Percentiles rank a stretch among this genome's conserved stretches.
Evolutionary conservation across 2,329 filamentous ascomycete species (phyloP).

Genomic region (Tolypocladium endophyticum): DNA sequence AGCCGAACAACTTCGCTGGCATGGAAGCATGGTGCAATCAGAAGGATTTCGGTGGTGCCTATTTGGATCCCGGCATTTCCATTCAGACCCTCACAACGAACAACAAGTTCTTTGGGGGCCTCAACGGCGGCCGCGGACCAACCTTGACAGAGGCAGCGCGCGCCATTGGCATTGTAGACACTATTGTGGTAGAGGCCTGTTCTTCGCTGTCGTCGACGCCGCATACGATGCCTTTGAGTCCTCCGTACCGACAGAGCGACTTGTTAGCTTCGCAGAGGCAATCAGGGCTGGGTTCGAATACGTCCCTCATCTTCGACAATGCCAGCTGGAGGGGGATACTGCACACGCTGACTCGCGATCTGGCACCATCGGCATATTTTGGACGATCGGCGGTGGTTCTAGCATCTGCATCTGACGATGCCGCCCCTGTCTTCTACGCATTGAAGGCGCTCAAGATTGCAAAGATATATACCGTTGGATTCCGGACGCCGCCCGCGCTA

Average conservation of each 20-base stretch:
- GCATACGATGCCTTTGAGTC: slow-evolving; percentile 37
- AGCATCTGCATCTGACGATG: slow-evolving; percentile 62
- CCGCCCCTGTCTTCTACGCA: slow-evolving; percentile 69
- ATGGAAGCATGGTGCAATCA: slow-evolving; percentile 65
- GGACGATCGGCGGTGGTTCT: slow-evolving; percentile 67
- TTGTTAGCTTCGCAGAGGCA: slow-evolving; percentile 12
- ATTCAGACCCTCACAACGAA: slow-evolving; percentile 48
- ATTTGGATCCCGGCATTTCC: slow-evolving; percentile 63
- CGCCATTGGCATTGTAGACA: slow-evolving; percentile 73
- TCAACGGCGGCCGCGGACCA: slow-evolving; percentile 41
- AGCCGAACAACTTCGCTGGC: slow-evolving; percentile 50
- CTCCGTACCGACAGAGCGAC: slow-evolving; percentile 24
- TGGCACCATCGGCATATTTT: slow-evolving; percentile 72
- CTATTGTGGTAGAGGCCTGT: slow-evolving; percentile 53
- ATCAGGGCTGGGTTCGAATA: slow-evolving; percentile 33
- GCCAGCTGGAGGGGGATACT: slow-evolving; percentile 79
- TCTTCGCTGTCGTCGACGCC: slow-evolving; percentile 32
- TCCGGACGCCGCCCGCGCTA: slow-evolving; percentile 54
- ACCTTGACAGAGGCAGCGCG: slow-evolving; percentile 64
- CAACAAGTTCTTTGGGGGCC: slow-evolving; percentile 37
- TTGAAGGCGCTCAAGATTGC: slow-evolving; percentile 65
- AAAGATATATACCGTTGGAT: slow-evolving; percentile 77
- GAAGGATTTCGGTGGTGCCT: slow-evolving; percentile 70
- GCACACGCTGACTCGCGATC: slow-evolving; percentile 68
- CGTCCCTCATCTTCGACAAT: slow-evolving; percentile 64